Percentiles rank a stretch among this genome's conserved stretches.
These are phyloP conservation scores for Plasmodium berghei DNA, from an alignment of 169 alveolate species.

Conservation along the genomic window DNA sequence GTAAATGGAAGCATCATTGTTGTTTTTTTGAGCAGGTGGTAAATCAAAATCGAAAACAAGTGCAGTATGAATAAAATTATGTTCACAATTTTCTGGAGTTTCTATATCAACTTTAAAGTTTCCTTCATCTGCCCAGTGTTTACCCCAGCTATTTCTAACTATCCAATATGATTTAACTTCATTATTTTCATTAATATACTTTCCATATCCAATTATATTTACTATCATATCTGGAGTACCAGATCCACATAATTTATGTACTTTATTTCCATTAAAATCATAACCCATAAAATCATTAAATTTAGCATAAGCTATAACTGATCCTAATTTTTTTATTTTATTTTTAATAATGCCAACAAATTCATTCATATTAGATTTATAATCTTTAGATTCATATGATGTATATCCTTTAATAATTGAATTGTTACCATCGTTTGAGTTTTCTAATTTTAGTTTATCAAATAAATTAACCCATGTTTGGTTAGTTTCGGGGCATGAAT, in stretches of 20 bases:
- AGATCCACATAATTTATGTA: slow-evolving; percentile 18
- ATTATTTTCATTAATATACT: slow-evolving; percentile 14
- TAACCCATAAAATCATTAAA: slow-evolving; percentile 16
- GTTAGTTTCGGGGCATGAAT: slow-evolving; percentile 6
- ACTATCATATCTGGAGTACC: slow-evolving; percentile 52
- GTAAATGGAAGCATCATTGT: slow-evolving; percentile 1
- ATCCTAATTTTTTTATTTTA: slow-evolving; percentile 35
- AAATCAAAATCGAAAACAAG: slow-evolving; percentile 13
- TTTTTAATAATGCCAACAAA: slow-evolving; percentile 41
- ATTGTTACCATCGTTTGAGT: not conserved
- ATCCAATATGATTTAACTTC: slow-evolving; percentile 17
- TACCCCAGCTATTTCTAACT: slow-evolving; percentile 41
- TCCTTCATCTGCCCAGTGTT: slow-evolving; percentile 25
- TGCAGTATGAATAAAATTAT: slow-evolving; percentile 12
- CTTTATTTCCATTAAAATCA: slow-evolving; percentile 66
- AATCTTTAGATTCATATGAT: not conserved
- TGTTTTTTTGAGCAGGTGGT: not conserved
- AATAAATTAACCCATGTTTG: not conserved
- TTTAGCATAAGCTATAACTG: slow-evolving; percentile 34
- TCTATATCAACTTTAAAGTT: slow-evolving; percentile 48
- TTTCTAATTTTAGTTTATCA: not conserved
- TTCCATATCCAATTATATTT: slow-evolving; percentile 71
- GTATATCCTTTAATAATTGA: slow-evolving; percentile 1
- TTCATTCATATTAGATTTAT: slow-evolving; percentile 7
- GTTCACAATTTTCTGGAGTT: slow-evolving; percentile 4